Percentiles rank a stretch among this genome's conserved stretches.
Evolutionary conservation across 495 filamentous ascomycete species (phyloP).

Genomic region (Trichoderma gamsii): DNA sequence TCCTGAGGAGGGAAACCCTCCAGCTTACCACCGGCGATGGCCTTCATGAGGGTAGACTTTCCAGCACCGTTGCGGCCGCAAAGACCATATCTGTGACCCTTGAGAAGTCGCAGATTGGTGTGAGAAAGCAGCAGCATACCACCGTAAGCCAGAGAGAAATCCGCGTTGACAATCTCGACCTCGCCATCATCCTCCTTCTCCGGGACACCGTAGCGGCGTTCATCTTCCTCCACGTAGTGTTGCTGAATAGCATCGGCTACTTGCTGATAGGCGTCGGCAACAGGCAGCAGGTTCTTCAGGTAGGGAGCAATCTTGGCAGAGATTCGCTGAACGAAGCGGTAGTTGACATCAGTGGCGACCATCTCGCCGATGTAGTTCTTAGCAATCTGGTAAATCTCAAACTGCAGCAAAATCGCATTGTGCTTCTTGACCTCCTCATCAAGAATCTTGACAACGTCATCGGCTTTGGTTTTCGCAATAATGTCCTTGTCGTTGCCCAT

Average conservation of each 20-base stretch:
- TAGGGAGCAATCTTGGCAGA: constrained; percentile 62
- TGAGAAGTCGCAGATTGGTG: constrained; percentile 88
- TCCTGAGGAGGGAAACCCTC: constrained; percentile 94
- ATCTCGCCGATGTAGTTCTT: constrained; percentile 75
- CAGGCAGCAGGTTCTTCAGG: constrained; percentile 60
- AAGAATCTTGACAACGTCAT: constrained; percentile 70
- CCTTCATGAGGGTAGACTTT: constrained; percentile 97
- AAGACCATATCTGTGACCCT: constrained; percentile 95
- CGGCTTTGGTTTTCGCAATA: constrained; percentile 60
- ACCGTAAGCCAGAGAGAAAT: constrained; percentile 96
- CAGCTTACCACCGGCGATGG: constrained; percentile 89
- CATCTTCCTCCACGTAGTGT: constrained; percentile 72
- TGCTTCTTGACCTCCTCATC: constrained; percentile 66
- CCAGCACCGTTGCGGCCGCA: constrained; percentile 95
- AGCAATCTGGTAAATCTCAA: constrained; percentile 59
- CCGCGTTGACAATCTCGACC: constrained; percentile 92
- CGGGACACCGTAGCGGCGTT: constrained; percentile 79
- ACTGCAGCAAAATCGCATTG: constrained; percentile 55
- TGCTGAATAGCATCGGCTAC: constrained; percentile 61
- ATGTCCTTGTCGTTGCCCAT: constrained; percentile 70
- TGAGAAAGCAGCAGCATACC: constrained; percentile 97
- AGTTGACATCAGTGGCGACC: constrained; percentile 84
- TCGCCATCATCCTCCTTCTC: constrained; percentile 76
- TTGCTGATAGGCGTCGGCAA: constrained; percentile 46
- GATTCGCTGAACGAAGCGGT: constrained; percentile 70